Evolutionary conservation across 768 basidiomycete species (phyloP), one percentile per base, ranked within the genome.

Genomic region (Psilocybe cyanescens): DNA sequence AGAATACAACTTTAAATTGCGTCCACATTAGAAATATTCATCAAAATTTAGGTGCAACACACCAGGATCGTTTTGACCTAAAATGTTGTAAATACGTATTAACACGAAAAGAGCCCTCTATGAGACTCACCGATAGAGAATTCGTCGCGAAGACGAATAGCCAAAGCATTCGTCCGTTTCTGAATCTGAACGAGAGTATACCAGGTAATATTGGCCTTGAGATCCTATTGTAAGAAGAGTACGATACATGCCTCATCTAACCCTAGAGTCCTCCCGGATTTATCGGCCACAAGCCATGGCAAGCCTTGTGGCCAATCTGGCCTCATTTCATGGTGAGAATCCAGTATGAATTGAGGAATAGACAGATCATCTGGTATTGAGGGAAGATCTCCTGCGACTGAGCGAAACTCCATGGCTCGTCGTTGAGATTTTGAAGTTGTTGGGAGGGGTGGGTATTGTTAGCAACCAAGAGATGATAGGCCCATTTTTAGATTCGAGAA

Each of bases 281-380:
- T 61, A 44, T 61, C 60, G 12, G 60, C 60, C 12, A 61, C 39
- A 3, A 56, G 44, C 60, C 60, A 61, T 30, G 60, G 60, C 8
- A 48, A 16, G 49, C 29, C 37, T 12, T 50, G 14, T 14, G 55
- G 54, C 3, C 60, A 46, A 24, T 37, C 55, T 9, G 60, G 60
- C n/a, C 60, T 30, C 28, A 61, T 28, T 37, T 44, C 60, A 41
- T 61, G 60, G 17, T 45, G 53, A n/a, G 9, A 33, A 16, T 61
- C 60, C 19, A 61, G 49, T 11, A 61, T 45, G 24, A 61, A 61
- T 54, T 61, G 60, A 31, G 60, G 54, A 30, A 61, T 51, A 8
- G 60, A 49, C 11, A 57, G 31, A 46, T 61, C 47, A 31, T 55
- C 54, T 16, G 60, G 60, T 31, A 61, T 51, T 39, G 54, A 37